phyloP scores from a whole-genome alignment of 805 yeast species.

The Teunomyces cretensis region DNA sequence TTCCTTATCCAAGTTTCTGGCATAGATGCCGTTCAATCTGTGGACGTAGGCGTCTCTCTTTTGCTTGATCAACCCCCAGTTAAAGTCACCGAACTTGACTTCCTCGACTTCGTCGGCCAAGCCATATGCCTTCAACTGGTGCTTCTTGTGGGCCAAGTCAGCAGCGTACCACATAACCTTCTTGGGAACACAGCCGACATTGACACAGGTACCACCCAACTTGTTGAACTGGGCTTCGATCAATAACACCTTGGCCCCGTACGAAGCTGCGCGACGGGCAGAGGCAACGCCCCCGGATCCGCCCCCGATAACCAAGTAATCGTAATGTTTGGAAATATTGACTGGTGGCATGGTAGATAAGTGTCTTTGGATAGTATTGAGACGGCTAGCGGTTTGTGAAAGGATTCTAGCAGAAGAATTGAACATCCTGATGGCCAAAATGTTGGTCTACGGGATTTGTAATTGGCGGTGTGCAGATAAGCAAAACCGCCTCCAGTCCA shows the following conservation, averaged over 20 bases:
- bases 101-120: constrained; percentile 58
- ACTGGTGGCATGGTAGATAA: constrained; percentile 54
- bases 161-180: constrained; percentile 99
- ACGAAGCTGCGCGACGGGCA: constrained; percentile 91
- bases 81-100: constrained; percentile 53
- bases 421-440: constrained; percentile 1
- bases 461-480: background rate
- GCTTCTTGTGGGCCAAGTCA: constrained; percentile 75
- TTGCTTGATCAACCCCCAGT: constrained; percentile 78
- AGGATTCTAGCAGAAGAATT: constrained; percentile 1
- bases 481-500: background rate
- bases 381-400: background rate
- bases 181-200: constrained; percentile 99
- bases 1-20: constrained; percentile 80
- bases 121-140: constrained; percentile 81
- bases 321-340: constrained; percentile 55
- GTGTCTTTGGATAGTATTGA: constrained; percentile 20
- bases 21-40: constrained; percentile 91
- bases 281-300: constrained; percentile 99
- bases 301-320: constrained; percentile 95
- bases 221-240: constrained; percentile 67
- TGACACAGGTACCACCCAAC: constrained; percentile 98
- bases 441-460: constrained; percentile 2
- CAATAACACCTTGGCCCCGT: constrained; percentile 85
- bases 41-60: constrained; percentile 91